Percentiles rank a stretch among this genome's conserved stretches.
Conservation (phyloP, 495 filamentous ascomycete genomes). For the Aspergillus haitiensis region DNA sequence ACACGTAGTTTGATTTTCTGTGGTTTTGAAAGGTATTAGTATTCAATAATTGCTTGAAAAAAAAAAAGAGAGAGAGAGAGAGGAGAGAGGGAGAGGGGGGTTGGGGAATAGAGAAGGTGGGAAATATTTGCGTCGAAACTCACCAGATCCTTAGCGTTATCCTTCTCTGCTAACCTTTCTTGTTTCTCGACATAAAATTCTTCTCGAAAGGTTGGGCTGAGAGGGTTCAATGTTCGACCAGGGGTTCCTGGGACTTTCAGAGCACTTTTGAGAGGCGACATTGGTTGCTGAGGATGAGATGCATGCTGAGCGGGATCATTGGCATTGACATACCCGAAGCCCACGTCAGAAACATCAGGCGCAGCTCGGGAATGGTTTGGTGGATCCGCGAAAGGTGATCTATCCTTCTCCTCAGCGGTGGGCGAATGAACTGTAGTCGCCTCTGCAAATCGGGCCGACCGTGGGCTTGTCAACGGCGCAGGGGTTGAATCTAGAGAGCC, state of each 20-base stretch:
- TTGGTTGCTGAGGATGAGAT: conserved; percentile 59
- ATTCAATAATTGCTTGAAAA: neutral
- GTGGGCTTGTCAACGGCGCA: conserved; percentile 72
- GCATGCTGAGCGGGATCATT: conserved; percentile 54
- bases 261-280: conserved; percentile 79
- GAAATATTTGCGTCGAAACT: conserved; percentile 32
- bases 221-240: conserved; percentile 60
- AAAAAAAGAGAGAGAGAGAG: neutral
- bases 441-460: conserved; percentile 87
- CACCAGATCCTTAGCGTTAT: conserved; percentile 84
- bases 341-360: conserved; percentile 72
- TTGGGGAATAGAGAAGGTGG: no score
- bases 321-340: conserved; percentile 83
- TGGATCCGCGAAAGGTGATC: conserved; percentile 69
- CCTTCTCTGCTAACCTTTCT: conserved; percentile 74
- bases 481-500: conserved; percentile 45
- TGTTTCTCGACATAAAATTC: conserved; percentile 79
- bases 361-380: conserved; percentile 48
- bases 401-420: conserved; percentile 54
- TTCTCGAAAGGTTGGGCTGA: conserved; percentile 87
- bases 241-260: conserved; percentile 82
- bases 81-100: no score
- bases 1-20: conserved; percentile 93
- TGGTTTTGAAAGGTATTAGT: conserved; percentile 4
- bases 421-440: conserved; percentile 86